These are phyloP conservation scores for Aureobasidium sp. DNA, from an alignment of 2,329 filamentous ascomycete genomes.

Conservation along the genomic window DNA sequence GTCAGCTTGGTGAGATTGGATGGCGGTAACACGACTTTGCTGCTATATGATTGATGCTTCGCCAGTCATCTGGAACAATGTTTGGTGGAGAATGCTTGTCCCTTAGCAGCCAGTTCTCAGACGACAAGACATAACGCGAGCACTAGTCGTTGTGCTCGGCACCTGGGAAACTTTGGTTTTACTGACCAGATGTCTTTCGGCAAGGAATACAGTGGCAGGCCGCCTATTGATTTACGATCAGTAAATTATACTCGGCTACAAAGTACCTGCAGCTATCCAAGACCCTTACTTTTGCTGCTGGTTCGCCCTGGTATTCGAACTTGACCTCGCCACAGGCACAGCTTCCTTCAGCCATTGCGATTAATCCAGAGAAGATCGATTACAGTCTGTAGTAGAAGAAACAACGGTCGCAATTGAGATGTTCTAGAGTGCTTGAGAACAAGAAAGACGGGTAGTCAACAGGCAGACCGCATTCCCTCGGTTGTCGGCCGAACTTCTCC, in stretches of 20 bases:
- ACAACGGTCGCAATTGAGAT: background rate
- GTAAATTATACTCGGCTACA: background rate
- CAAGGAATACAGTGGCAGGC: constrained; percentile 29
- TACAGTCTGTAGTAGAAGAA: too few relatives aligned
- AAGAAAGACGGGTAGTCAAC: background rate
- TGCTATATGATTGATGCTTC: background rate
- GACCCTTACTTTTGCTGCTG: constrained; percentile 21
- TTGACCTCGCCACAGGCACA: constrained; percentile 31
- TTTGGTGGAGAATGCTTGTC: background rate
- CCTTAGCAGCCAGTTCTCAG: too few relatives aligned
- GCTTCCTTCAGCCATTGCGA: constrained; percentile 24
- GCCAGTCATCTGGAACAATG: background rate
- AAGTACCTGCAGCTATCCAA: background rate
- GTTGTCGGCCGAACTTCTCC: background rate
- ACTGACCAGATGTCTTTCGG: constrained; percentile 24
- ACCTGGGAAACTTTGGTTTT: background rate
- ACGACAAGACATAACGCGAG: background rate
- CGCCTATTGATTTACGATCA: constrained; percentile 10
- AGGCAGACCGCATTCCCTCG: background rate
- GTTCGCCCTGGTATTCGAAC: constrained; percentile 29
- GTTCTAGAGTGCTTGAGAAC: background rate
- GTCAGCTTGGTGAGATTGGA: background rate
- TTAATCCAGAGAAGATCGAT: background rate
- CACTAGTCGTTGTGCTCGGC: background rate
- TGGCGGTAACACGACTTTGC: background rate